Conservation (phyloP, 1,139 yeast species). For the Hyphopichia khmerensis region DNA sequence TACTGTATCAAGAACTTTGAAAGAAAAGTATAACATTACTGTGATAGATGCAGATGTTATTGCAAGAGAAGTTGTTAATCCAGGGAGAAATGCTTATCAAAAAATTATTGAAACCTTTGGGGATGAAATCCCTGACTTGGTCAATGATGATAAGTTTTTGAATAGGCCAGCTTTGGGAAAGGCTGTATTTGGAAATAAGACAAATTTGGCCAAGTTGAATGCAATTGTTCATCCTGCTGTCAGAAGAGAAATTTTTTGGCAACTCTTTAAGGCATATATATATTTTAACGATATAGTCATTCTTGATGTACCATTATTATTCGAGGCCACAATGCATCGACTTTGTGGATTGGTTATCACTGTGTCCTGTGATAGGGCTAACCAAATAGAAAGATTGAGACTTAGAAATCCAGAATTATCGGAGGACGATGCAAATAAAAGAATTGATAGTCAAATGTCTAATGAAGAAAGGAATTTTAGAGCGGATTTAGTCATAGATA, state of each 20-base stretch:
- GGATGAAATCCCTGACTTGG: constrained; percentile 52
- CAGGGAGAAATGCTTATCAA: constrained; percentile 70
- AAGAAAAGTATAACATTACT: constrained; percentile 51
- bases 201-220: constrained; percentile 59
- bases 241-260: constrained; percentile 60
- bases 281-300: constrained; percentile 54
- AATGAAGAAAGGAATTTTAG: constrained; percentile 52
- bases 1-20: constrained; percentile 69
- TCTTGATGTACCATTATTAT: constrained; percentile 85
- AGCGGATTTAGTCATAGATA: constrained; percentile 71
- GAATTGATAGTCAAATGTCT: constrained; percentile 79
- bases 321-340: constrained; percentile 71
- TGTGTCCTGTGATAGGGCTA: constrained; percentile 57
- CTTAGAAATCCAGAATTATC: constrained; percentile 67
- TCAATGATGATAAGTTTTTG: constrained; percentile 49
- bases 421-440: constrained; percentile 62
- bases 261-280: constrained; percentile 58
- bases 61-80: constrained; percentile 82
- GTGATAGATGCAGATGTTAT: constrained; percentile 88
- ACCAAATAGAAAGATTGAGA: constrained; percentile 63
- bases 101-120: constrained; percentile 62
- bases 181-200: constrained; percentile 69
- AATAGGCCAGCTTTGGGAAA: constrained; percentile 76
- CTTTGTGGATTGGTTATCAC: constrained; percentile 74
- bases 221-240: constrained; percentile 89